These are phyloP conservation scores for Neurospora sp. DNA, from an alignment of 495 filamentous ascomycete genomes.

Conservation along the genomic window DNA sequence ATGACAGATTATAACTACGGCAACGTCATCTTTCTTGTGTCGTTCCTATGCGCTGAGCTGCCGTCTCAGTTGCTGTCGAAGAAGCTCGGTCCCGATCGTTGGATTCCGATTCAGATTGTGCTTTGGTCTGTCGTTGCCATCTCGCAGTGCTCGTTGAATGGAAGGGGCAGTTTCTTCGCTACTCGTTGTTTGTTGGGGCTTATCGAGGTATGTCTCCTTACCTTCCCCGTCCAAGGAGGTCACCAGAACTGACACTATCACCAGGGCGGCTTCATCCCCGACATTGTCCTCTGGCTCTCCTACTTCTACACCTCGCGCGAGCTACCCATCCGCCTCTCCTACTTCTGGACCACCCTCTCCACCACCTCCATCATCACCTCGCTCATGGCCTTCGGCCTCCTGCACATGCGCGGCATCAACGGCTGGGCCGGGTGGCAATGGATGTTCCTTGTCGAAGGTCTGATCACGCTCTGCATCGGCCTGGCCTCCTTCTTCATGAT, in stretches of 20 bases:
- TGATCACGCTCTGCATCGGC: constrained; percentile 42
- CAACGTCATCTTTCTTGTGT: constrained; percentile 60
- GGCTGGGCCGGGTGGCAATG: constrained; percentile 53
- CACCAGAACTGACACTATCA: not conserved
- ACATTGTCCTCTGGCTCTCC: constrained; percentile 51
- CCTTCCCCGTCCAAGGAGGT: not conserved
- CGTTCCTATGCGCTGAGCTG: constrained; percentile 59
- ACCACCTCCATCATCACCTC: constrained; percentile 41
- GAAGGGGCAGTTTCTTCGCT: constrained; percentile 45
- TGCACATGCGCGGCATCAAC: constrained; percentile 40
- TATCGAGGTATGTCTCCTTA: constrained; percentile 34
- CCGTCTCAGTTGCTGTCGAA: constrained; percentile 73
- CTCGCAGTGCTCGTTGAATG: constrained; percentile 54
- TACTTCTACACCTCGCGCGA: constrained; percentile 64
- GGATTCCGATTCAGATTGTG: constrained; percentile 76
- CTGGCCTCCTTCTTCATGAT: constrained; percentile 45
- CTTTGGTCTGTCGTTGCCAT: constrained; percentile 63
- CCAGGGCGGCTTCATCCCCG: constrained; percentile 52
- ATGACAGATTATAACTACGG: constrained; percentile 56
- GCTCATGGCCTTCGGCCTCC: constrained; percentile 41
- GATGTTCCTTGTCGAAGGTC: constrained; percentile 46
- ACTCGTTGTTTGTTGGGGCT: constrained; percentile 57
- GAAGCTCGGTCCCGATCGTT: constrained; percentile 60
- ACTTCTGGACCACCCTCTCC: constrained; percentile 47
- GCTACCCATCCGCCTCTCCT: constrained; percentile 49